Conservation (phyloP, 1,139 yeast genomes). For the Yamadazyma aaseri region DNA sequence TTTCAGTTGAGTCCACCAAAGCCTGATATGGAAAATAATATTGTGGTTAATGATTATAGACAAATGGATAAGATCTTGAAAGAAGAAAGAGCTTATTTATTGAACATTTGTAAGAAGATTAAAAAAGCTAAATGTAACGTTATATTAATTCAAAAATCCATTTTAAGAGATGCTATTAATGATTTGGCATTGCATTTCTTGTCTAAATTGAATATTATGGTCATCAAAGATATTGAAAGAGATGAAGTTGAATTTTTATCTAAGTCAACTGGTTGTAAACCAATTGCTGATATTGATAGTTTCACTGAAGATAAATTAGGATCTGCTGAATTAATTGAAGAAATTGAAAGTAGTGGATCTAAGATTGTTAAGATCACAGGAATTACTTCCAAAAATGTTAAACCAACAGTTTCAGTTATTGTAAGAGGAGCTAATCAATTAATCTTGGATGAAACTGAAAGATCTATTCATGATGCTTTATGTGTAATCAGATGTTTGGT, state of each 20-base stretch:
- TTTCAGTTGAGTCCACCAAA: conserved; percentile 98
- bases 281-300: conserved; percentile 91
- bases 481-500: conserved; percentile 96
- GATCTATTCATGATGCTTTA: conserved; percentile 94
- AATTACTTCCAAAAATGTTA: conserved; percentile 52
- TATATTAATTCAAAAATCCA: conserved; percentile 87
- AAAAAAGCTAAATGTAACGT: conserved; percentile 97
- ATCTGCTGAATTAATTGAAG: conserved; percentile 88
- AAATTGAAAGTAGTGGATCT: conserved; percentile 90
- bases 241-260: conserved; percentile 94
- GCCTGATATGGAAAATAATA: conserved; percentile 98
- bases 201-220: conserved; percentile 89
- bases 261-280: conserved; percentile 90
- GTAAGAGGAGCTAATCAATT: conserved; percentile 93
- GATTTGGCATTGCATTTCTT: conserved; percentile 94
- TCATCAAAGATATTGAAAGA: conserved; percentile 91
- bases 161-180: conserved; percentile 94
- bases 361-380: conserved; percentile 90
- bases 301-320: conserved; percentile 94
- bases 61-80: conserved; percentile 98
- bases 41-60: conserved; percentile 94
- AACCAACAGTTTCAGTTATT: conserved; percentile 84
- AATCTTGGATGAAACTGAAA: conserved; percentile 92
- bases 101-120: conserved; percentile 92
- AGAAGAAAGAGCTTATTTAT: conserved; percentile 93